A percentile compares a stretch with the other conserved stretches of the same genome.
phyloP scores from a whole-genome alignment of 2,329 filamentous ascomycete species.

The Curvularia eragrostidis region DNA sequence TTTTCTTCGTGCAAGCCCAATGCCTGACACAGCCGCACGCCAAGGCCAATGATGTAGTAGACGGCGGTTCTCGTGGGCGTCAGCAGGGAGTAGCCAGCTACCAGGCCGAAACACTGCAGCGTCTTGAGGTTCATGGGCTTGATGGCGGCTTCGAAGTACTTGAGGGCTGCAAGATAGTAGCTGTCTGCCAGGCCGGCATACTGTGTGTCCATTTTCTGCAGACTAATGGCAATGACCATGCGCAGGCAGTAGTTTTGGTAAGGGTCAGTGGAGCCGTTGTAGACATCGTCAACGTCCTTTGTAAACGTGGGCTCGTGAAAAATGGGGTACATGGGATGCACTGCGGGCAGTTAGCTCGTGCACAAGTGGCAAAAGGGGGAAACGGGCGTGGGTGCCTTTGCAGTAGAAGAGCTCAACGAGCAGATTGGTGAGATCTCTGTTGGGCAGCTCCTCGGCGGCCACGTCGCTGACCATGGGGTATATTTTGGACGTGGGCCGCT shows the following conservation, averaged over 20 bases:
- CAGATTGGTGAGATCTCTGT: conserved; percentile 73
- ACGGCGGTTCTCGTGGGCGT: conserved; percentile 91
- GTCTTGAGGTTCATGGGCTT: conserved; percentile 89
- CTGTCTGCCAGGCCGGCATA: conserved; percentile 95
- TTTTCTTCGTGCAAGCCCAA: conserved; percentile 87
- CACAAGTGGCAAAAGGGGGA: not conserved
- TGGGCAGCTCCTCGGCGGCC: conserved; percentile 77
- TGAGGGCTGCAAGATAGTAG: conserved; percentile 90
- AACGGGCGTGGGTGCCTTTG: conserved; percentile 64
- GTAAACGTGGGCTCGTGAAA: conserved; percentile 84
- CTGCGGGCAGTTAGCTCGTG: conserved; percentile 55
- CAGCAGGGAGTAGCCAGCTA: conserved; percentile 89
- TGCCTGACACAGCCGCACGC: conserved; percentile 86
- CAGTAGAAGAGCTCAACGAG: conserved; percentile 85
- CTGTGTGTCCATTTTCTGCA: conserved; percentile 87
- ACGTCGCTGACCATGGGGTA: conserved; percentile 90
- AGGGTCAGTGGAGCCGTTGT: conserved; percentile 74
- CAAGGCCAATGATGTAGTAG: conserved; percentile 91
- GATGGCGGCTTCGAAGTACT: conserved; percentile 81
- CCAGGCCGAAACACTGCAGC: conserved; percentile 84
- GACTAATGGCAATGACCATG: conserved; percentile 92
- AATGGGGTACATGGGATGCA: conserved; percentile 85
- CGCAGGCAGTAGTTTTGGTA: conserved; percentile 88
- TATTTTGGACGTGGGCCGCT: conserved; percentile 74
- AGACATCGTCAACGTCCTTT: conserved; percentile 80